These are phyloP conservation scores for Ceratocystis papillata DNA, from an alignment of 2,329 filamentous ascomycete species.

Conservation along the genomic window DNA sequence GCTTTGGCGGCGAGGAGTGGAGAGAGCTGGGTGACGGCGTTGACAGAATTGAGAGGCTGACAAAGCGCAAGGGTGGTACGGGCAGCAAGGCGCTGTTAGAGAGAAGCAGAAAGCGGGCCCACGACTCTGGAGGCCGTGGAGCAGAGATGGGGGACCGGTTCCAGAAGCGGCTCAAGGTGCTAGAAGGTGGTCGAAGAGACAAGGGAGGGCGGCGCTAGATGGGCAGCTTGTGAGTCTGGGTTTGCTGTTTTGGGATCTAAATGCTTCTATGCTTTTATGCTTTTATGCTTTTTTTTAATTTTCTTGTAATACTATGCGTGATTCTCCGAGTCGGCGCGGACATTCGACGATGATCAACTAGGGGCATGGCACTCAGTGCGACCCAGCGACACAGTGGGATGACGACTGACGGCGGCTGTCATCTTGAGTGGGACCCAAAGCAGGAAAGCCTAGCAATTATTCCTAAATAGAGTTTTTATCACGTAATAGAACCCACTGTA, in stretches of 20 bases:
- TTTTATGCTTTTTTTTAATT: background rate
- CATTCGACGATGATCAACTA: too few relatives aligned
- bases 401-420: too few relatives aligned
- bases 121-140: constrained; percentile 48
- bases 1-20: constrained; percentile 86
- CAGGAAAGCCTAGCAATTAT: background rate
- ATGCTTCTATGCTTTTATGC: background rate
- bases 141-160: constrained; percentile 62
- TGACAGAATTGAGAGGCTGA: constrained; percentile 76
- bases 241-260: constrained; percentile 8
- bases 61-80: constrained; percentile 53
- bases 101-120: constrained; percentile 72
- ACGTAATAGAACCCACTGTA: background rate
- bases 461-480: background rate
- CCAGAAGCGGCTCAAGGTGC: constrained; percentile 54
- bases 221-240: background rate
- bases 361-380: too few relatives aligned
- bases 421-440: too few relatives aligned
- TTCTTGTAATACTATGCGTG: background rate
- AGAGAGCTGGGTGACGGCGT: constrained; percentile 71
- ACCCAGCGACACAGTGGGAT: too few relatives aligned
- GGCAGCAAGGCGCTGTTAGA: constrained; percentile 57
- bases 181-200: constrained; percentile 39
- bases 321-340: too few relatives aligned
- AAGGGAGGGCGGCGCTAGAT: constrained; percentile 29